Evolutionary conservation across 2,329 filamentous ascomycete species (phyloP), one percentile per base, ranked within the genome.

Genomic region (Ophiostoma triangulosporum): DNA sequence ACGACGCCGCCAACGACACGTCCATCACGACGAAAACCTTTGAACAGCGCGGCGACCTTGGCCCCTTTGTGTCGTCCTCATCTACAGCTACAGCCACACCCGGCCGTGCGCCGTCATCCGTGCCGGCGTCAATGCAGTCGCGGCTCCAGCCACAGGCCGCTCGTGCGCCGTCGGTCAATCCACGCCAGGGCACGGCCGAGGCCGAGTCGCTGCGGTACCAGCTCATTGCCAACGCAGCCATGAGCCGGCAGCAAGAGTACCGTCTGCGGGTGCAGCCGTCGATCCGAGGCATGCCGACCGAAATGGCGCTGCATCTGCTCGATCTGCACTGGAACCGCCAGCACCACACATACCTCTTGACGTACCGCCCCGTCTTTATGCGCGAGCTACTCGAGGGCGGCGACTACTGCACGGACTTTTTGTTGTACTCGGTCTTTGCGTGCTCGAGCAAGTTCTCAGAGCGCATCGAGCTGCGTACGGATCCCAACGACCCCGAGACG

Each of bases 301-400:
- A 68, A 6, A 52, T 69, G 3, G 68, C 65, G 6, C 57, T 65
- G 33, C 67, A 69, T 56, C 60, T 70, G 9, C 59, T 70, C 15
- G 62, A 68, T 48, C 55, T 69, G 7, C 68, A 70, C 58, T 69
- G 68, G 68, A 66, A 61, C 54, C 61, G 68, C 6, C 68, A 69
- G 56, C 67, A 70, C 54, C 64, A 67, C 49, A 64, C 64, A 0
- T 69, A 65, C 43, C 60, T 69, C 2, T 55, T 69, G 9, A 67
- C 67, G 1, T 70, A 70, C 57, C 64, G 68, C 4, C 67, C 68
- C 0, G 65, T 64, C 0, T 60, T 70, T 43, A 69, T 69, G 64
- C 60, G 63, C 9, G 65, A 67, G 50, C 60, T 71, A 29, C 52
- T 60, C 9, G 58, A 63, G 1, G 61, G 59, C 6, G 69, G 69